A percentile compares a stretch with the other conserved stretches of the same genome.
These are phyloP conservation scores for Trichoderma sp. DNA, from an alignment of 2,329 filamentous ascomycete genomes.

Conservation along the genomic window DNA sequence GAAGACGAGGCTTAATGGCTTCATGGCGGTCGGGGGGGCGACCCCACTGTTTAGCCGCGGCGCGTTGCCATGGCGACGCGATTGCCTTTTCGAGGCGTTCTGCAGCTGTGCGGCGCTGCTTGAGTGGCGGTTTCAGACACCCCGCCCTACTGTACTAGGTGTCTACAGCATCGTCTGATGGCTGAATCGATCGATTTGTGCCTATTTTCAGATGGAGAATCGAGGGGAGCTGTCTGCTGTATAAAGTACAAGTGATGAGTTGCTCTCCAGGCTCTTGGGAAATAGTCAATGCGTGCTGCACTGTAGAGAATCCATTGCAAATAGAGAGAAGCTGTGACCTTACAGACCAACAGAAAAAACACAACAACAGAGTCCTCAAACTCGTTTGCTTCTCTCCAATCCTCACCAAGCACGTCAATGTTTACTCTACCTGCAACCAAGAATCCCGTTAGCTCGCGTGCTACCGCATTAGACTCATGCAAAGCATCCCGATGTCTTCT, in stretches of 20 bases:
- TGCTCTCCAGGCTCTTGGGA: background rate
- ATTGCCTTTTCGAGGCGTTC: conserved; percentile 5
- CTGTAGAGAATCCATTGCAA: background rate
- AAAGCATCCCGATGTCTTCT: conserved; percentile 1
- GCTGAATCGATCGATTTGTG: background rate
- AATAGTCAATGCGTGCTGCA: background rate
- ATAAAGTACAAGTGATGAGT: background rate
- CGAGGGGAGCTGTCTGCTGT: background rate
- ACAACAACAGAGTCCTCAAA: background rate
- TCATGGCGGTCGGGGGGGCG: background rate
- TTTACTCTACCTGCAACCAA: background rate
- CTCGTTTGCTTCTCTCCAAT: background rate
- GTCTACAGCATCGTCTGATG: background rate
- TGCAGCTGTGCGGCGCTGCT: background rate
- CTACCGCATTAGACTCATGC: conserved; percentile 12
- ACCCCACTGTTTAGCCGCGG: conserved; percentile 12
- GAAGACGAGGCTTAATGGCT: background rate
- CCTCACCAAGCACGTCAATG: background rate
- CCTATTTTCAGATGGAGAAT: background rate
- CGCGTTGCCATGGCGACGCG: conserved; percentile 7
- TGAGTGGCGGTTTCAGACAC: conserved; percentile 13
- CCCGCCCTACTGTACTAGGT: background rate
- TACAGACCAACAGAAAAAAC: background rate
- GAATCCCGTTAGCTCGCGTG: background rate
- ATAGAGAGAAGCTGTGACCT: background rate